Evolutionary conservation across 768 basidiomycete species (phyloP).

Genomic region (Pisolithus tinctorius): DNA sequence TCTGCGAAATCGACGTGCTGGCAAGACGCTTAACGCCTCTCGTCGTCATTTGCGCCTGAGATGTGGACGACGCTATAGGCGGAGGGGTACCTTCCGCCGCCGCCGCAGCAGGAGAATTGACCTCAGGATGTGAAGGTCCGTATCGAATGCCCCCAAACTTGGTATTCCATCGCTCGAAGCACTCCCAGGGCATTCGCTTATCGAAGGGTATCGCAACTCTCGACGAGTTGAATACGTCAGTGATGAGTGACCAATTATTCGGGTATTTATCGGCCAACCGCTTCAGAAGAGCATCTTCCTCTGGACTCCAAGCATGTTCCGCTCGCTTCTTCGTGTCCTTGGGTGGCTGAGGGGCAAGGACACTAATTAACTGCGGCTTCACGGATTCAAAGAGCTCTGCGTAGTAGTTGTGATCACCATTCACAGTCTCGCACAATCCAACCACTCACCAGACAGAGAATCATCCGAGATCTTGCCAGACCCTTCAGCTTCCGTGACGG

Average conservation of each 20-base stretch:
- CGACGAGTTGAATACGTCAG: slow-evolving; percentile 82
- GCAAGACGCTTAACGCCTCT: slow-evolving; percentile 68
- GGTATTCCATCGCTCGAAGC: slow-evolving; percentile 78
- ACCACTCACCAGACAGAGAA: slow-evolving; percentile 40
- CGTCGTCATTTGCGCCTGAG: slow-evolving; percentile 58
- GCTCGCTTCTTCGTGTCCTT: slow-evolving; percentile 34
- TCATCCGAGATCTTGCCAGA: slow-evolving; percentile 41
- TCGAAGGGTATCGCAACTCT: slow-evolving; percentile 70
- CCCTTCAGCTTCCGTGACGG: slow-evolving; percentile 33
- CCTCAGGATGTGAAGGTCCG: slow-evolving; percentile 18
- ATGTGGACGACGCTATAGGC: slow-evolving; percentile 25
- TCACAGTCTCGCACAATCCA: slow-evolving; percentile 13
- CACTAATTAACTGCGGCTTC: slow-evolving; percentile 19
- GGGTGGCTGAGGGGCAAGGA: slow-evolving; percentile 20
- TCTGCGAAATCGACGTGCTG: slow-evolving; percentile 40
- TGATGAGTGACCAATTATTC: slow-evolving; percentile 83
- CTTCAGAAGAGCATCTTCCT: slow-evolving; percentile 72
- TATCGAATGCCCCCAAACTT: slow-evolving; percentile 33
- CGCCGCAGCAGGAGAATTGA: slow-evolving; percentile 14
- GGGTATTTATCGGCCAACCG: slow-evolving; percentile 71
- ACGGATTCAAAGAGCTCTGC: slow-evolving; percentile 34
- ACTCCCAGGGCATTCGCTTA: slow-evolving; percentile 70
- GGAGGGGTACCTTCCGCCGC: slow-evolving; percentile 21
- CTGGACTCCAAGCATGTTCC: slow-evolving; percentile 60
- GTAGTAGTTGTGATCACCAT: slow-evolving; percentile 25